Base-by-base conservation (phyloP, 345 rosid species). In the Physaria fendleri region DNA sequence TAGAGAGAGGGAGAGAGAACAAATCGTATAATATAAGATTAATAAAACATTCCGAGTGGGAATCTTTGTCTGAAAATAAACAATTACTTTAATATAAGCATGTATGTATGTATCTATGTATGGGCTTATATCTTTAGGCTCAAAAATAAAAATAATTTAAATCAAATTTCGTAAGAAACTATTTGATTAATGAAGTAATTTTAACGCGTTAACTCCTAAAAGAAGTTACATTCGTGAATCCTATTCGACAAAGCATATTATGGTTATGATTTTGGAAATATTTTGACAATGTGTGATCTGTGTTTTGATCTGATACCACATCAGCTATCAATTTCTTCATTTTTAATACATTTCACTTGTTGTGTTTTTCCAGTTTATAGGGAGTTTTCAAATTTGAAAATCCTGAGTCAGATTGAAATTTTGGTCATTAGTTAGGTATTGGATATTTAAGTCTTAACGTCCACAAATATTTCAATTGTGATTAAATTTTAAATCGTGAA, bases 11-110 rank as follows among this genome's bases (percentile, higher is more conserved):
- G 24, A 38, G 68, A 65, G 79, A 59, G 53, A 25, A 22, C 71
- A 56, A 25, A 39, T 40, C 66, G 62, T 51, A 30, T 30, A 65
- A 32, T 65, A 74, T 16, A 56, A 37, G 39, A 67, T 57, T 56
- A 39, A 9, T 53, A 52, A 50, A 69, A 69, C 59, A 69, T 63
- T 44, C 79, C 58, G 51, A 63, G 76, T 76, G 76, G 74, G 76
- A 76, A 76, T 76, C 72, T 76, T 70, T 76, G 76, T 76, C 74
- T 71, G 45, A 42, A 56, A 37, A 28, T 52, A 66, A 25, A 50
- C 28, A 56, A 41, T 29, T 60, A 39, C 42, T 74, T 44, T 64
- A 56, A 30, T 40, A 22, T 66, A 66, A 35, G 25, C 15, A 28
- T 48, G 13, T 56, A 47, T 56, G 14, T 4, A 25, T 8, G 32